Conservation (phyloP, 352 stramenopile species). For the Phytophthora kernoviae region DNA sequence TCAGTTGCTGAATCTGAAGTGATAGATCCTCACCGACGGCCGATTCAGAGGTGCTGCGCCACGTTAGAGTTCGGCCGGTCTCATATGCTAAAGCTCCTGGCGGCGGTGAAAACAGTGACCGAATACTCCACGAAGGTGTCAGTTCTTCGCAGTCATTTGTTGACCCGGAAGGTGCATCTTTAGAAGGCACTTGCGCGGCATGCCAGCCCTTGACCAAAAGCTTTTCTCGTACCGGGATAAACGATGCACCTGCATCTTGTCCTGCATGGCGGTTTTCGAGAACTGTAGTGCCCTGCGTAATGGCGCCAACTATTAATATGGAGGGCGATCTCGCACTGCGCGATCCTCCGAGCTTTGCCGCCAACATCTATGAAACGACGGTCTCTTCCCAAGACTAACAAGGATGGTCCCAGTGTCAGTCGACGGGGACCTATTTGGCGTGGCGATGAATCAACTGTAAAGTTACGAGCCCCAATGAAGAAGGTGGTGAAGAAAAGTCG, state of each 20-base stretch:
- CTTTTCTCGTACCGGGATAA: conserved; percentile 46
- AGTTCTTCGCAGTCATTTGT: conserved; percentile 2
- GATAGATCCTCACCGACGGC: neutral
- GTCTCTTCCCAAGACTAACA: conserved; percentile 3
- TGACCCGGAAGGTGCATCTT: neutral
- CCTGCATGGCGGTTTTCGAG: conserved; percentile 12
- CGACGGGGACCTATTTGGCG: conserved; percentile 1
- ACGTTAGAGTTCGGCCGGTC: conserved; percentile 12
- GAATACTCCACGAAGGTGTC: conserved; percentile 6
- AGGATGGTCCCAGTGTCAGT: neutral
- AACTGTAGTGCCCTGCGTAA: neutral
- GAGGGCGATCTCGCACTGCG: neutral
- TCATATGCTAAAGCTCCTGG: conserved; percentile 23
- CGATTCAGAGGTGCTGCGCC: conserved; percentile 10
- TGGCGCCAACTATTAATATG: conserved; percentile 22
- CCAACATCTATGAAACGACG: conserved; percentile 28
- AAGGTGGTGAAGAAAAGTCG: conserved; percentile 15
- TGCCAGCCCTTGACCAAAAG: conserved; percentile 39
- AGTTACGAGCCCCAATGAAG: conserved; percentile 4
- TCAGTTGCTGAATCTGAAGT: neutral
- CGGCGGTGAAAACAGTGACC: conserved; percentile 22
- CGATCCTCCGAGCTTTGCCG: no score
- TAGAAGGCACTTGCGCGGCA: conserved; percentile 3
- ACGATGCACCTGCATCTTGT: conserved; percentile 24
- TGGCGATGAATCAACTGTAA: neutral